Base-by-base conservation (phyloP, 257 asterid species). In the Nicotiana attenuata region DNA sequence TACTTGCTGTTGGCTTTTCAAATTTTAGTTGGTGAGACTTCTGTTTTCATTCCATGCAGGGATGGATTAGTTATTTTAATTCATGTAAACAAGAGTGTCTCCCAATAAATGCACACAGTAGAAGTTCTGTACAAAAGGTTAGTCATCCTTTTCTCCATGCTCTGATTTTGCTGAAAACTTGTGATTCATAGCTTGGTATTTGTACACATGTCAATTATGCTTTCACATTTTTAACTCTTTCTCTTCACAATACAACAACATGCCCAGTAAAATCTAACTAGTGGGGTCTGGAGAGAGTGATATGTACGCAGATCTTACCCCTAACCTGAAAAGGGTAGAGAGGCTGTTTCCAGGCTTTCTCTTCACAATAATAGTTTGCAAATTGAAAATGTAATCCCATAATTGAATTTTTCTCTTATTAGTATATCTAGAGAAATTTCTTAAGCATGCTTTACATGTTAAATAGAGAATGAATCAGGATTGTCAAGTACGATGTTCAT, bases 51-150 rank as follows among this genome's bases (percentile, higher is more conserved):
- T 57, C 63, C 68, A 57, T 82, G 92, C 97, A 96, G 98, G 91
- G 82, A 83, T 96, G 99, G 99, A 76, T 84, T 55, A 88, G 56
- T 22, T 84, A 87, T 86, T 96, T 96, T 76, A 93, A 92, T 67
- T 90, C 97, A 1, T 57, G 57, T 87, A 89, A 92, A 78, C 97
- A 90, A 82, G 99, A 96, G 65, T 94, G 99, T 80, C 91, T 94
- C 64, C 28, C 98, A 8, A 92, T 96, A 84, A 96, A 94, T 88
- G 97, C 98, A 29, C 97, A 94, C 88, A 93, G 97, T 89, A 90
- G 84, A 84, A 92, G 95, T 80, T 92, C 98, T 20, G 97, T 96
- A 65, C 89, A 87, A 77, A 93, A 92, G 98, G 99, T 96, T 63
- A 83, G 97, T 85, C 59, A 35, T 19, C 35, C 68, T 87, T 65